phyloP scores from a whole-genome alignment of 148 eudicot genomes.

The Chenopodium quinoa region DNA sequence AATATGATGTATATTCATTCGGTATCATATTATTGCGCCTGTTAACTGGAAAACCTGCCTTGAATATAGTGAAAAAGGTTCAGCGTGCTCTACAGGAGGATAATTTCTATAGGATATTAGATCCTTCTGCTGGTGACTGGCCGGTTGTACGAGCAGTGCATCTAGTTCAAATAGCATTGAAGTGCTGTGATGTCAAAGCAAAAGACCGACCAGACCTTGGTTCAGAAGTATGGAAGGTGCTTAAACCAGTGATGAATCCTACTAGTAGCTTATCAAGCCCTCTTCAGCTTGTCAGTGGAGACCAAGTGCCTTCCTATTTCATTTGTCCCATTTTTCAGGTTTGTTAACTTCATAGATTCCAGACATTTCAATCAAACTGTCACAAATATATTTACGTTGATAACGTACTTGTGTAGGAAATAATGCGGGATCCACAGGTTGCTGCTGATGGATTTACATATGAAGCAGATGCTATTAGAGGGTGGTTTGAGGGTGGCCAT shows the following conservation, averaged over 20 bases:
- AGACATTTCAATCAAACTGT: neutral
- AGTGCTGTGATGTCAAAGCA: conserved; percentile 57
- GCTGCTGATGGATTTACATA: conserved; percentile 94
- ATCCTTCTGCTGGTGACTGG: conserved; percentile 91
- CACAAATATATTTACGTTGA: too few relatives aligned
- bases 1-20: conserved; percentile 81
- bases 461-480: conserved; percentile 73
- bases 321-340: conserved; percentile 94
- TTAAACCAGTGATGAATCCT: conserved; percentile 58
- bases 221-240: conserved; percentile 68
- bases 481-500: conserved; percentile 66
- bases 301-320: conserved; percentile 54
- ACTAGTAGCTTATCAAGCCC: conserved; percentile 40
- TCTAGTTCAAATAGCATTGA: conserved; percentile 57
- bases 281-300: conserved; percentile 30
- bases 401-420: conserved; percentile 45
- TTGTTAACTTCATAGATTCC: neutral
- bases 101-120: conserved; percentile 49
- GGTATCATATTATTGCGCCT: conserved; percentile 64
- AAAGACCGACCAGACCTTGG: conserved; percentile 62
- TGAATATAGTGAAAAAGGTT: conserved; percentile 58
- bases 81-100: conserved; percentile 56
- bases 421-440: conserved; percentile 80
- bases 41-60: conserved; percentile 63
- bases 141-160: conserved; percentile 82